Conservation (phyloP, 2,329 filamentous ascomycete genomes). For the Diplodia seriata region DNA sequence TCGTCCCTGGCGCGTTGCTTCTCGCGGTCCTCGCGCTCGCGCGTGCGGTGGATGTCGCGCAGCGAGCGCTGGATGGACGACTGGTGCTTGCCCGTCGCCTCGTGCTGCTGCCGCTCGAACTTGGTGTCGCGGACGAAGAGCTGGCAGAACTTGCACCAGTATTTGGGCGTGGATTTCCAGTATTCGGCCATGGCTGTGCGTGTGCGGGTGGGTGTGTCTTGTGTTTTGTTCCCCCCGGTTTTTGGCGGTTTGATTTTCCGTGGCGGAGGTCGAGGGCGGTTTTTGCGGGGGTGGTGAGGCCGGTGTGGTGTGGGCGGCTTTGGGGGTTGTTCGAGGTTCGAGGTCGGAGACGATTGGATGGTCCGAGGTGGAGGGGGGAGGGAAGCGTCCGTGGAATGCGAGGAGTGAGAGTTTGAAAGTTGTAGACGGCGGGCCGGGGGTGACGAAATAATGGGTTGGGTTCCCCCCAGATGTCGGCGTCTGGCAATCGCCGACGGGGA, state of each 20-base stretch:
- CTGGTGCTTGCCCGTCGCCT: slow-evolving; percentile 85
- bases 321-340: neutral
- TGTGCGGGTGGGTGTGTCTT: too few relatives aligned
- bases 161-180: slow-evolving; percentile 97
- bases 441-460: slow-evolving; percentile 17
- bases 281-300: neutral
- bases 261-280: neutral
- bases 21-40: slow-evolving; percentile 81
- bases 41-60: slow-evolving; percentile 82
- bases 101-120: slow-evolving; percentile 87
- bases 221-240: too few relatives aligned
- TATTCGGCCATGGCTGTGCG: slow-evolving; percentile 80
- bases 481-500: slow-evolving; percentile 11
- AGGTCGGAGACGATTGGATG: too few relatives aligned
- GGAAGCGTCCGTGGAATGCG: neutral
- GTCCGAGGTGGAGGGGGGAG: neutral
- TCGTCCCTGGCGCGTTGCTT: slow-evolving; percentile 84
- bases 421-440: neutral
- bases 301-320: neutral
- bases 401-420: neutral
- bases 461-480: slow-evolving; percentile 6
- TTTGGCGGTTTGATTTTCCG: neutral
- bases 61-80: slow-evolving; percentile 86
- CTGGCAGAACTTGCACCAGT: slow-evolving; percentile 98
- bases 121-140: slow-evolving; percentile 90